These are phyloP conservation scores for Paramecium sexaurelia DNA, from an alignment of 73 alveolate genomes.

Conservation along the genomic window DNA sequence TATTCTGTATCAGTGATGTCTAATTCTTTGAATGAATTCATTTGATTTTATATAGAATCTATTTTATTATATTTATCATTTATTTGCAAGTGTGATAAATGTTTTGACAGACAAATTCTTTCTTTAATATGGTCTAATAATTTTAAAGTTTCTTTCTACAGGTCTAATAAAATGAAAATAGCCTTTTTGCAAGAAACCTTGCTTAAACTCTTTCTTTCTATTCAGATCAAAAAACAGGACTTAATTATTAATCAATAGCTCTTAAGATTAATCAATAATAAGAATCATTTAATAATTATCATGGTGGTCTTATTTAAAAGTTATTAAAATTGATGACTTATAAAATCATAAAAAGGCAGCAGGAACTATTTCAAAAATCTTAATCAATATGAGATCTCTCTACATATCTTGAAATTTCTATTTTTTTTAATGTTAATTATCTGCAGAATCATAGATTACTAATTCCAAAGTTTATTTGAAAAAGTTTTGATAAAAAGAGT, in stretches of 20 bases:
- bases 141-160: neutral
- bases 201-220: no score
- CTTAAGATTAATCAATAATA: slow-evolving; percentile 69
- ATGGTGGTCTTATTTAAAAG: slow-evolving; percentile 63
- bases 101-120: neutral
- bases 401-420: no score
- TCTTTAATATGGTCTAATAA: neutral
- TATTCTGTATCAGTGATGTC: neutral
- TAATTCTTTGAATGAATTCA: slow-evolving; percentile 44
- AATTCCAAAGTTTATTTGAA: no score
- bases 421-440: no score
- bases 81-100: neutral
- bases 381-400: no score
- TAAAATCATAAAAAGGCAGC: neutral
- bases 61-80: neutral
- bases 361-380: neutral
- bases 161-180: no score
- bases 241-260: slow-evolving; percentile 68
- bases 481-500: slow-evolving; percentile 78
- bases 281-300: slow-evolving; percentile 75
- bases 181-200: no score
- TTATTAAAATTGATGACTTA: slow-evolving; percentile 62
- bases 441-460: no score
- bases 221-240: slow-evolving; percentile 57
- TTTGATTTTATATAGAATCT: neutral